phyloP scores from a whole-genome alignment of 208 protist species.

The Crithidia expoeki region DNA sequence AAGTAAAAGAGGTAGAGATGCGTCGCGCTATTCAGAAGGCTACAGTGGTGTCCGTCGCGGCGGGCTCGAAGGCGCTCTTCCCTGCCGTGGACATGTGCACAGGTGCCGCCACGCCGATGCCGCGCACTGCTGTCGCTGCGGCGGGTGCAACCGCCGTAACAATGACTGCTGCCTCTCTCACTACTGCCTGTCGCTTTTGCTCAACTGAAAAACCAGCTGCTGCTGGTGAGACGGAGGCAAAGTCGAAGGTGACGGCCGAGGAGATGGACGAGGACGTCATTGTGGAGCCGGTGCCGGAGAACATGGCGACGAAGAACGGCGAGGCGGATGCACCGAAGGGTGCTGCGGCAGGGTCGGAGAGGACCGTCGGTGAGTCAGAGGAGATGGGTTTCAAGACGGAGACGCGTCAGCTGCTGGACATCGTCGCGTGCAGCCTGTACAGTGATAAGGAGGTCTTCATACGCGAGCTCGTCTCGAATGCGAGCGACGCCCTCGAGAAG shows the following conservation, averaged over 20 bases:
- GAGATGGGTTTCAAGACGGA: constrained; percentile 97
- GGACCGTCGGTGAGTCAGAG: constrained; percentile 74
- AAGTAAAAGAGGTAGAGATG: constrained; percentile 33
- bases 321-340: constrained; percentile 24
- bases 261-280: constrained; percentile 89
- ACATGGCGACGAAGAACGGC: constrained; percentile 7
- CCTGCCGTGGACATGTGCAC: background rate
- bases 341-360: constrained; percentile 48
- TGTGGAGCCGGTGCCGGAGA: constrained; percentile 70
- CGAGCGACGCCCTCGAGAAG: constrained; percentile 98
- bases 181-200: constrained; percentile 26
- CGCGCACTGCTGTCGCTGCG: background rate
- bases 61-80: constrained; percentile 15
- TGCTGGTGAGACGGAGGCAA: constrained; percentile 19
- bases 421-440: constrained; percentile 98
- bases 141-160: background rate
- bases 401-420: constrained; percentile 98
- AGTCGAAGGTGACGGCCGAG: constrained; percentile 24
- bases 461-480: constrained; percentile 98
- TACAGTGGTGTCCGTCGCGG: constrained; percentile 15
- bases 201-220: constrained; percentile 18
- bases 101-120: constrained; percentile 5
- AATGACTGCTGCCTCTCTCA: constrained; percentile 14
- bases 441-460: constrained; percentile 98
- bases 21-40: constrained; percentile 49